A percentile compares a stretch with the other conserved stretches of the same genome.
Conservation (phyloP, 139 green algal species). For the Prasinococcaceae sp. region DNA sequence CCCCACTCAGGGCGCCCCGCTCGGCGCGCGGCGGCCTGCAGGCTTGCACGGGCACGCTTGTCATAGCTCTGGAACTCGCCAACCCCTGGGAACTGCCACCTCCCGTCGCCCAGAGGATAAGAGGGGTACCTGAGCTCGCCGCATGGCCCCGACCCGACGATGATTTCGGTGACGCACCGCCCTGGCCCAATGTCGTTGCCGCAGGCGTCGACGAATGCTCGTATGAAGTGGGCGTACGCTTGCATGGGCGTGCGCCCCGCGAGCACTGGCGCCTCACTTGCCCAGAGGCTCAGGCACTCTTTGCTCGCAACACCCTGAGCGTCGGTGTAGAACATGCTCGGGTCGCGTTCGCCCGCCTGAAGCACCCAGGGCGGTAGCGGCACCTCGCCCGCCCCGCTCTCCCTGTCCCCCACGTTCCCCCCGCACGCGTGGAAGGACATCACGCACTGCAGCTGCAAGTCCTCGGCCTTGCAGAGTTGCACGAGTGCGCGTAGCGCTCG, state of each 20-base stretch:
- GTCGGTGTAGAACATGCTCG: slow-evolving; percentile 95
- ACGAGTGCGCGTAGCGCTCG: slow-evolving; percentile 29
- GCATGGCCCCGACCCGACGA: slow-evolving; percentile 82
- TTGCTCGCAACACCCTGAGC: slow-evolving; percentile 62
- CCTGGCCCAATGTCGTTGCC: slow-evolving; percentile 16
- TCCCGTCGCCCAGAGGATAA: slow-evolving; percentile 37
- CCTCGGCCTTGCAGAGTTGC: slow-evolving; percentile 48
- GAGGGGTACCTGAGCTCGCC: slow-evolving; percentile 93
- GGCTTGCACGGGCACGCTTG: slow-evolving; percentile 70
- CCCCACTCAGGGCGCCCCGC: slow-evolving; percentile 77
- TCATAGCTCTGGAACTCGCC: slow-evolving; percentile 98
- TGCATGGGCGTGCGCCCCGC: slow-evolving; percentile 72
- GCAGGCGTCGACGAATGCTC: slow-evolving; percentile 53
- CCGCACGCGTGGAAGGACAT: slow-evolving; percentile 46
- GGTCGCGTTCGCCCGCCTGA: slow-evolving; percentile 66
- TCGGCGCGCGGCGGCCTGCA: slow-evolving; percentile 28
- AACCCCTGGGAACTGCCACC: slow-evolving; percentile 87
- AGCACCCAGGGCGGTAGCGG: slow-evolving; percentile 80
- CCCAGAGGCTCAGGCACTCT: slow-evolving; percentile 86
- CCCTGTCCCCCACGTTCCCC: slow-evolving; percentile 34
- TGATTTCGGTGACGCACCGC: slow-evolving; percentile 70
- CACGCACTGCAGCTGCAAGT: slow-evolving; percentile 43
- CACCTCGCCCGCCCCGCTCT: too few species aligned
- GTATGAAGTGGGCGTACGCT: slow-evolving; percentile 83
- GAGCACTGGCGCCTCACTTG: slow-evolving; percentile 66